Conservation (phyloP, 257 asterid species). For the Penstemon eatonii region DNA sequence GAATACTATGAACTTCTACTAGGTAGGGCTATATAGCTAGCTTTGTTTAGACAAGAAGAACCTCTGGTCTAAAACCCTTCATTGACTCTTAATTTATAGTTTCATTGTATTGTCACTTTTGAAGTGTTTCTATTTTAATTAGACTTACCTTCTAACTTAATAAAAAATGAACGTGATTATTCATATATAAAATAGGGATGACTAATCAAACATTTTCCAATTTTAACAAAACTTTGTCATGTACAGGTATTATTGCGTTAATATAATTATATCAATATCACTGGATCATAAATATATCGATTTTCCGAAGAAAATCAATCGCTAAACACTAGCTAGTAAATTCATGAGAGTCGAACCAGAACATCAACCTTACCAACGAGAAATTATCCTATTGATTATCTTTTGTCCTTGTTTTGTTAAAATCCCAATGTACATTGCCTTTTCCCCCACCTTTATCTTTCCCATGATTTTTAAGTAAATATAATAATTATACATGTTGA, state of each 20-base stretch:
- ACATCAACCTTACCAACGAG: too few relatives aligned
- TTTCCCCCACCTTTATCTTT: constrained; percentile 12
- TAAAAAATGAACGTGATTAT: too few relatives aligned
- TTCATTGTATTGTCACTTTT: not conserved
- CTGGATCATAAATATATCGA: too few relatives aligned
- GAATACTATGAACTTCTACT: constrained; percentile 37
- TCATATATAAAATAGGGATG: too few relatives aligned
- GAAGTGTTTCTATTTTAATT: not conserved
- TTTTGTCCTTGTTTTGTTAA: constrained; percentile 27
- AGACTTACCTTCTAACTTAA: too few relatives aligned
- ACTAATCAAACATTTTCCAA: too few relatives aligned
- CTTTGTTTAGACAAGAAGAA: constrained; percentile 24
- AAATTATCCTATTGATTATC: constrained; percentile 18
- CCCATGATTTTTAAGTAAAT: constrained; percentile 3
- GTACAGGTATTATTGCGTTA: not conserved
- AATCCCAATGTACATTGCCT: constrained; percentile 42
- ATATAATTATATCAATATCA: too few relatives aligned
- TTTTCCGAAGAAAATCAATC: too few relatives aligned
- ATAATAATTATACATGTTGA: not conserved
- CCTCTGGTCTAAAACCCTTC: constrained; percentile 26
- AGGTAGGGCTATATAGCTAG: constrained; percentile 4
- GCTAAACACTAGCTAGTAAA: too few relatives aligned
- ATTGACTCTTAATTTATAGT: not conserved
- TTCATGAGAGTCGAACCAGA: too few relatives aligned
- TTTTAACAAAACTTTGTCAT: not conserved